Base-by-base conservation (phyloP, 2,329 filamentous ascomycete species). In the Pyrenophora tritici-repentis region DNA sequence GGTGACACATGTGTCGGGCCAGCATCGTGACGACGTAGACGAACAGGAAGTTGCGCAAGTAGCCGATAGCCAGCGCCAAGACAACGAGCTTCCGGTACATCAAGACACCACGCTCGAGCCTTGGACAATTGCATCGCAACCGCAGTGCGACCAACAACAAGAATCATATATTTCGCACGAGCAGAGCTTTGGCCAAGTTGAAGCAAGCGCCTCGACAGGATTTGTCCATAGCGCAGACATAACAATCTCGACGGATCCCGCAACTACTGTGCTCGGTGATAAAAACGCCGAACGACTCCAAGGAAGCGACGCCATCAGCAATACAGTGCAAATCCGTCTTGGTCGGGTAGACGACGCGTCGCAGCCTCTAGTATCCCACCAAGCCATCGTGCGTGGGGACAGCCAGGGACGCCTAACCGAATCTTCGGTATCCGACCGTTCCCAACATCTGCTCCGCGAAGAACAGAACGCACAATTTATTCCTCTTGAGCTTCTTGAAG, bases 391-490 rank as follows among this genome's bases (percentile, higher is more conserved):
- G 17, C 17, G 20, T 24, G 26, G 9, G 13, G 39, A 48, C 16
- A 48, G 44, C 34, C 44, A 50, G 35, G 33, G 47, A 42, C 49
- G 44, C 50, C 26, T 51, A 34, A 50, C 26, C 26, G 56, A 63
- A n/a, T 46, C 47, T 33, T 52, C 50, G 36, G 39, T 35, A 18
- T 22, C 22, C 44, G 56, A 31, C 6, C 55, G 50, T 38, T 58
- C 49, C 9, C 58, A 59, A 39, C 33, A 49, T 14, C 55, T 24
- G 22, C 7, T 29, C 26, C 50, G 49, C 13, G 55, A 65, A 42
- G 55, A 65, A 42, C 66, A 68, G 47, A 53, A 69, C 55, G 65
- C 68, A 6, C 67, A 71, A 39, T 16, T 61, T 12, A 36, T 70
- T 6, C 42, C 53, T 33, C 24, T 47, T 17, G 52, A 59, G 26